Conservation (phyloP, 2,329 filamentous ascomycete genomes). For the Aspergillus sp. region DNA sequence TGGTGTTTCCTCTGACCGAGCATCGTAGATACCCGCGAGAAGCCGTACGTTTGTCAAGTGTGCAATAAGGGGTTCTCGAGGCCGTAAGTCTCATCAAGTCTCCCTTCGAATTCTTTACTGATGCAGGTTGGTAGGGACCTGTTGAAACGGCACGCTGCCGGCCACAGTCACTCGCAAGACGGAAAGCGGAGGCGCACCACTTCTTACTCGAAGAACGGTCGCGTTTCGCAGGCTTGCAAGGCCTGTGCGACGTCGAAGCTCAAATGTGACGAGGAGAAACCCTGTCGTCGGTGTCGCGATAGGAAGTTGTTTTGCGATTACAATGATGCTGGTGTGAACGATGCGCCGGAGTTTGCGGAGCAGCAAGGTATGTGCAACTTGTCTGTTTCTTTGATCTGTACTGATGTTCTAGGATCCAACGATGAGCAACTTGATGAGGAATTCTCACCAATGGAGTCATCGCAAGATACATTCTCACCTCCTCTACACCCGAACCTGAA, state of each 20-base stretch:
- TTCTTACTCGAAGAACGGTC: conserved; percentile 25
- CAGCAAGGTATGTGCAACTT: conserved; percentile 10
- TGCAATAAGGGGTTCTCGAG: conserved; percentile 35
- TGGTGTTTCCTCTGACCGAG: not conserved
- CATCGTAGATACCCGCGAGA: conserved; percentile 28
- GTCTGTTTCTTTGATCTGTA: not conserved
- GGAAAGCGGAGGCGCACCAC: conserved; percentile 28
- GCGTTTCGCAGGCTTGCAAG: conserved; percentile 53
- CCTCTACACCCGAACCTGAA: conserved; percentile 4
- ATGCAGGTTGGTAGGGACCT: conserved; percentile 37
- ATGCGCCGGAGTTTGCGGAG: conserved; percentile 15
- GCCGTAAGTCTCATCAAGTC: conserved; percentile 21
- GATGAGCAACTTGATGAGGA: conserved; percentile 3
- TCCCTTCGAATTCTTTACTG: not conserved
- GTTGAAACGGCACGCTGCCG: conserved; percentile 51
- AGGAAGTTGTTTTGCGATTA: conserved; percentile 48
- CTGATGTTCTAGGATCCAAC: conserved; percentile 7
- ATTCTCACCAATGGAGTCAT: conserved; percentile 2
- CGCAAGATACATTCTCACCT: conserved; percentile 13
- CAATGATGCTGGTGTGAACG: conserved; percentile 17
- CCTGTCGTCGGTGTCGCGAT: conserved; percentile 53
- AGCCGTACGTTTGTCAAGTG: conserved; percentile 33
- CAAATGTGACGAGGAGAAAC: conserved; percentile 56
- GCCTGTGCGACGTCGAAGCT: conserved; percentile 53
- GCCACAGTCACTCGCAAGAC: conserved; percentile 35